These are phyloP conservation scores for Colletotrichum chlorophyti DNA, from an alignment of 2,329 filamentous ascomycete genomes.

Conservation along the genomic window DNA sequence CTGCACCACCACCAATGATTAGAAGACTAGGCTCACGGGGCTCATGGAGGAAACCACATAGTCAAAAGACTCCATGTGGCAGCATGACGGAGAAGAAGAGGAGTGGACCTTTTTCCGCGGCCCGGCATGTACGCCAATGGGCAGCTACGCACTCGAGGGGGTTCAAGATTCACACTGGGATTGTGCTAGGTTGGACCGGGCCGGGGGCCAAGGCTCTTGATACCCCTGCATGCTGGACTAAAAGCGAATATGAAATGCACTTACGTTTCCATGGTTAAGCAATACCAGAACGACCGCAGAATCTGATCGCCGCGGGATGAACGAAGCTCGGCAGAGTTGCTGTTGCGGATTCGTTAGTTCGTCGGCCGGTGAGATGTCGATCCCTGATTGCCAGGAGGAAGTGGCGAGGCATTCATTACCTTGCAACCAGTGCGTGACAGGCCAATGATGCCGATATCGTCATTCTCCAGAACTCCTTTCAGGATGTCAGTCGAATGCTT, in stretches of 20 bases:
- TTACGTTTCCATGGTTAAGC: constrained; percentile 61
- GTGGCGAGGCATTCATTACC: constrained; percentile 43
- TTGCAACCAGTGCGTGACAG: constrained; percentile 62
- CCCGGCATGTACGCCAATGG: no score
- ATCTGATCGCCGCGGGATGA: constrained; percentile 57
- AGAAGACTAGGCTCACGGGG: no score
- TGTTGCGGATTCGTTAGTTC: constrained; percentile 27
- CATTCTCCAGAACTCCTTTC: constrained; percentile 69
- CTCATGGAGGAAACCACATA: no score
- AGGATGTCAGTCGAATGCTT: no score
- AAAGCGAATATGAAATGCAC: constrained; percentile 22
- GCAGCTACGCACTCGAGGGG: no score
- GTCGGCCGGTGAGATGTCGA: not conserved
- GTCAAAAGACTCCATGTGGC: no score
- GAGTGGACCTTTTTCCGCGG: no score
- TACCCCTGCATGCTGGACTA: no score
- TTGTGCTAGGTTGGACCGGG: not conserved
- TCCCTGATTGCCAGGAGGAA: not conserved
- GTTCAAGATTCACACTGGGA: no score
- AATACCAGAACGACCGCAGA: constrained; percentile 63
- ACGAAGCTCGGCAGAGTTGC: constrained; percentile 51
- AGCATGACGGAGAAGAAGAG: no score
- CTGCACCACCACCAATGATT: constrained; percentile 39
- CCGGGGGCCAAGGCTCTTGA: not conserved
- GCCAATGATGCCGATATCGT: constrained; percentile 61